Percentiles rank a stretch among this genome's conserved stretches.
Evolutionary conservation across 2,329 filamentous ascomycete genomes (phyloP).

Genomic region (Ophiosphaerella herpotricha): DNA sequence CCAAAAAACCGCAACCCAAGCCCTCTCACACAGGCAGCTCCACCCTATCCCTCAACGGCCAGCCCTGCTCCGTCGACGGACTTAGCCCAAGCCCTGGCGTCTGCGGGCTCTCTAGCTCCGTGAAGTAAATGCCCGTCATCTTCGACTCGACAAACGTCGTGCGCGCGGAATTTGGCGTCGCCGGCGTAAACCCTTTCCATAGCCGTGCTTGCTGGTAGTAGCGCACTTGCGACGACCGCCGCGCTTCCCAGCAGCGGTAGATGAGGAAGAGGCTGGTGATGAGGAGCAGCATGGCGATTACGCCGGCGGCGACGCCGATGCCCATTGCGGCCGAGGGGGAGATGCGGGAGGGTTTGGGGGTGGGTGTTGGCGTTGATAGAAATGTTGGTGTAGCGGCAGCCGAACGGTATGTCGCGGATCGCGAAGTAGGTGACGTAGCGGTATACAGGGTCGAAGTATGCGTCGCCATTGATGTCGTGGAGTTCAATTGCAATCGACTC

Average conservation of each 20-base stretch:
- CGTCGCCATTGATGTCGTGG: not conserved
- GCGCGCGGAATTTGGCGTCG: constrained; percentile 9
- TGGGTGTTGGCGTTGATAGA: not conserved
- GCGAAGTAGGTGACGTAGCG: not conserved
- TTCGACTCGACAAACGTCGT: constrained; percentile 8
- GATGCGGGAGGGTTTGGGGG: not conserved
- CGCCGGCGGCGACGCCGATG: constrained; percentile 17
- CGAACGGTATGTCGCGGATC: too few species aligned
- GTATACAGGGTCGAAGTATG: not conserved
- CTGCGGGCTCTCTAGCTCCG: constrained; percentile 13
- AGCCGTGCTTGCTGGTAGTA: constrained; percentile 16
- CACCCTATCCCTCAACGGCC: not conserved
- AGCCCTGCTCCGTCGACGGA: not conserved
- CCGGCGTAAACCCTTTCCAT: constrained; percentile 26
- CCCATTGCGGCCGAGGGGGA: constrained; percentile 19
- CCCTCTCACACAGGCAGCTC: not conserved
- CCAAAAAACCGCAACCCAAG: too few species aligned
- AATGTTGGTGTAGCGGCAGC: not conserved
- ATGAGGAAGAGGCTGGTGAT: constrained; percentile 13
- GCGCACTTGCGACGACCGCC: constrained; percentile 1
- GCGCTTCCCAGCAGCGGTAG: constrained; percentile 11
- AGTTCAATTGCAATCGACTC: not conserved
- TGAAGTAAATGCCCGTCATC: constrained; percentile 13
- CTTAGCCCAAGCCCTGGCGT: constrained; percentile 11
- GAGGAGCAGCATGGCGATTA: constrained; percentile 11